Evolutionary conservation across 192 early-diverging fungal species (phyloP).

Genomic region (Coemansia sp.): DNA sequence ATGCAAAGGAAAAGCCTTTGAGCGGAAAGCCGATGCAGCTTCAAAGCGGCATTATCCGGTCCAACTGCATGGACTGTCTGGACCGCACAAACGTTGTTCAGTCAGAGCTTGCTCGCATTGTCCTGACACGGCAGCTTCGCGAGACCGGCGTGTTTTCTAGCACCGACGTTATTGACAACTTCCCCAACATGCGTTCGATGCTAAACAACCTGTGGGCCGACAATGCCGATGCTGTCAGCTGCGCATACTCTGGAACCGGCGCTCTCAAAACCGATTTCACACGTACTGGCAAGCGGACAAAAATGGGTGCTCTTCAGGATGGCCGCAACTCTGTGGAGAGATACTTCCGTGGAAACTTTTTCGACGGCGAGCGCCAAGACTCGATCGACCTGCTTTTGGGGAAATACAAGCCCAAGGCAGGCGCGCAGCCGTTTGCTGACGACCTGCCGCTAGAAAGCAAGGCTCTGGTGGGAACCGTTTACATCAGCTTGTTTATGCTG

Average conservation of each 20-base stretch:
- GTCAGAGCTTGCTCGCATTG: constrained; percentile 75
- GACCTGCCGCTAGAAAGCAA: constrained; percentile 61
- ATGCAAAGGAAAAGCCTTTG: constrained; percentile 1
- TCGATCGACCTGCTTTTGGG: constrained; percentile 88
- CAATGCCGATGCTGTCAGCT: constrained; percentile 91
- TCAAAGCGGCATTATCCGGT: constrained; percentile 84
- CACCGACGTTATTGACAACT: constrained; percentile 64
- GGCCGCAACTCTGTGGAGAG: constrained; percentile 76
- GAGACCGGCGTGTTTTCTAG: constrained; percentile 64
- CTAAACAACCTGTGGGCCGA: constrained; percentile 98
- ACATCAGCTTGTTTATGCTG: constrained; percentile 56
- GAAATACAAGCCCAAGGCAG: constrained; percentile 48
- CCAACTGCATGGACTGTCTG: constrained; percentile 99
- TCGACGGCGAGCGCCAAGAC: constrained; percentile 93
- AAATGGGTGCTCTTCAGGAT: constrained; percentile 79
- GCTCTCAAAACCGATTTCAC: constrained; percentile 99
- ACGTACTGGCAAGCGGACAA: constrained; percentile 86
- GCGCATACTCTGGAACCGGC: constrained; percentile 92
- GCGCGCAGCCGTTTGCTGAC: constrained; percentile 53
- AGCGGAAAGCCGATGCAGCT: constrained; percentile 10
- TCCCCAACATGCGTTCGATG: constrained; percentile 63
- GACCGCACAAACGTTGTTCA: constrained; percentile 99
- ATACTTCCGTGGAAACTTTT: constrained; percentile 93
- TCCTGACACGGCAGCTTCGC: constrained; percentile 74
- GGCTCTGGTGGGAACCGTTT: constrained; percentile 53